Evolutionary conservation across 2,329 filamentous ascomycete genomes (phyloP), one percentile per base, ranked within the genome.

Genomic region (Microascus cirrosus): DNA sequence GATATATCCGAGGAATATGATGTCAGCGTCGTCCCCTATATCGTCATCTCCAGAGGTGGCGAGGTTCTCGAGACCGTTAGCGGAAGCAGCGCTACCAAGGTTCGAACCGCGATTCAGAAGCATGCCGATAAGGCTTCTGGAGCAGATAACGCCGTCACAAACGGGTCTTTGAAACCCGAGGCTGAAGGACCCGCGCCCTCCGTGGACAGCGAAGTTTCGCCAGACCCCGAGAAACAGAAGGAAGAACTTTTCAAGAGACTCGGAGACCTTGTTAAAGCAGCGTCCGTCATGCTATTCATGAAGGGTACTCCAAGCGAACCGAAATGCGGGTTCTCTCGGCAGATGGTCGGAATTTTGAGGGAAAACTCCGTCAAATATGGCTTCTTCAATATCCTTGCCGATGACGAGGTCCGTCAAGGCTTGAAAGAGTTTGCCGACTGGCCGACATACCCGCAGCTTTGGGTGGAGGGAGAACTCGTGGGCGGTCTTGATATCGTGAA

Each of bases 371-470:
- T 99, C 60, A 90, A 95, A 70, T 99, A 97, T 71, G 94, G 94
- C 22, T 99, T 99, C 78, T 99, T 99, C 79, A 97, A 99, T 70
- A 99, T 99, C 62, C 74, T 99, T 65, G 94, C 94, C 62, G 94
- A 99, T 70, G 93, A 99, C 67, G 93, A 97, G 71, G 94, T 99
- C 54, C 82, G 94, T 61, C 93, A 97, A 74, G 94, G 94, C 0
- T 75, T 99, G 67, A 99, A 99, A 80, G 90, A 94, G 74, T 97
- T 85, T 70, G 91, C 91, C n/a, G 94, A 97, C 61, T 99, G 94
- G 94, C 94, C 94, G 11, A 99, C 94, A 0, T 99, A 90, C 73
- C 94, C 94, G 22, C 94, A 99, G 73, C 76, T 99, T 61, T 99
- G 93, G 85, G 84, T 95, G 13, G 83, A 86, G 60, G 93, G 94